phyloP scores from a whole-genome alignment of 2,329 filamentous ascomycete genomes.

The Cladosporium sp. region DNA sequence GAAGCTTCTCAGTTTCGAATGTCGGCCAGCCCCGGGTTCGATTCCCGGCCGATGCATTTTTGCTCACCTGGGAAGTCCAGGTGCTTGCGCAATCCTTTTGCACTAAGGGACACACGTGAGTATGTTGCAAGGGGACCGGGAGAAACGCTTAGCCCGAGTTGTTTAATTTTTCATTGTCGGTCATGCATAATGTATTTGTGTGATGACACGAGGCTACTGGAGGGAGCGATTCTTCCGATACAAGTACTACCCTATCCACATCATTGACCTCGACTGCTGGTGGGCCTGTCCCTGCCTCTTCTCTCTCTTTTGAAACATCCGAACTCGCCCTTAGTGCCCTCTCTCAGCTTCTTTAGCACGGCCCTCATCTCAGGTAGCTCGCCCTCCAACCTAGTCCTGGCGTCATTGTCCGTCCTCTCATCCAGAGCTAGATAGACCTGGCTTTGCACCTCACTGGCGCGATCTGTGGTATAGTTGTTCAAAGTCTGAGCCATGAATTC shows the following conservation, averaged over 20 bases:
- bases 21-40: slow-evolving; percentile 8
- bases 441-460: slow-evolving; percentile 72
- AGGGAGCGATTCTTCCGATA: no score
- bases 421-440: slow-evolving; percentile 91
- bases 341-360: slow-evolving; percentile 75
- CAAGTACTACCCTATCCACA: no score
- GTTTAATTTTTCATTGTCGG: no score
- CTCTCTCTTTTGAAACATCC: slow-evolving; percentile 32
- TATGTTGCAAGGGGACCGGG: no score
- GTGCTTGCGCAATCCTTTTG: no score
- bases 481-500: slow-evolving; percentile 96
- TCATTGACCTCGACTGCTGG: not conserved
- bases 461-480: slow-evolving; percentile 79
- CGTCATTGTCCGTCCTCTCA: slow-evolving; percentile 79
- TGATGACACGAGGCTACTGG: no score
- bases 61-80: no score
- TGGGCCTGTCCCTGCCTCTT: slow-evolving; percentile 6
- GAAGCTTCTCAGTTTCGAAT: not conserved
- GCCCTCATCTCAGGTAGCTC: slow-evolving; percentile 86
- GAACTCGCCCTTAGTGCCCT: slow-evolving; percentile 78
- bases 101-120: no score
- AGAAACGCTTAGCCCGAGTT: no score
- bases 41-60: slow-evolving; percentile 8
- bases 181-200: no score
- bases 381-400: slow-evolving; percentile 69